phyloP scores from a whole-genome alignment of 805 yeast genomes.

The Candida chauliodis region DNA sequence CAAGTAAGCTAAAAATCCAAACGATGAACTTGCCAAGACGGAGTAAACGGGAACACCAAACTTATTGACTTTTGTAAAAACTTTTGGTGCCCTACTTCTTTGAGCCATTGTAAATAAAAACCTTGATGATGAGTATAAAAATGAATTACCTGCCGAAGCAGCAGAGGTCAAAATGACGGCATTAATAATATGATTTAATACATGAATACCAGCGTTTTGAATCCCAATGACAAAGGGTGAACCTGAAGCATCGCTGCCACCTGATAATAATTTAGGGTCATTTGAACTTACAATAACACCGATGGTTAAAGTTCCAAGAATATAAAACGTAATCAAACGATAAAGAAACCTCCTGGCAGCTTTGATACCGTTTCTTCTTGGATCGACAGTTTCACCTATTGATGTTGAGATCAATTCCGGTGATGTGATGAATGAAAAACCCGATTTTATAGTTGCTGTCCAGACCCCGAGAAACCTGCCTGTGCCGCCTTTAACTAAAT shows the following conservation, averaged over 20 bases:
- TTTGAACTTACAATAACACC: conserved; percentile 34
- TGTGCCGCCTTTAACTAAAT: conserved; percentile 48
- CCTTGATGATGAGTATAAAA: conserved; percentile 40
- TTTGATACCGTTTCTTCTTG: conserved; percentile 44
- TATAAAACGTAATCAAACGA: conserved; percentile 41
- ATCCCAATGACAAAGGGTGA: conserved; percentile 67
- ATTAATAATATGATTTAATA: conserved; percentile 58
- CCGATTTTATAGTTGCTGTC: conserved; percentile 61
- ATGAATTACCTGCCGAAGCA: conserved; percentile 43
- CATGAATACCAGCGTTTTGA: conserved; percentile 56
- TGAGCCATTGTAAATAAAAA: conserved; percentile 38
- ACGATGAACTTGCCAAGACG: conserved; percentile 29
- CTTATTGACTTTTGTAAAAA: conserved; percentile 33
- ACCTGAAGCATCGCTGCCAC: conserved; percentile 47
- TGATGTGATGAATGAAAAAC: conserved; percentile 61
- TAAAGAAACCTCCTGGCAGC: conserved; percentile 59
- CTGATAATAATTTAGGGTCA: conserved; percentile 20
- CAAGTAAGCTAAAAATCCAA: conserved; percentile 49
- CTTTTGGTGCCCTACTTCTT: conserved; percentile 36
- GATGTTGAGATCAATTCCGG: conserved; percentile 78
- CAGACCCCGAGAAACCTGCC: conserved; percentile 65
- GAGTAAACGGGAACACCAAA: conserved; percentile 42
- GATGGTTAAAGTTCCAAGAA: conserved; percentile 38
- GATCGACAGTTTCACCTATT: conserved; percentile 41
- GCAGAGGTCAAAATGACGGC: conserved; percentile 62